A percentile compares a stretch with the other conserved stretches of the same genome.
Conservation (phyloP, 1,284 basidiomycete species). For the Ganoderma sinense region DNA sequence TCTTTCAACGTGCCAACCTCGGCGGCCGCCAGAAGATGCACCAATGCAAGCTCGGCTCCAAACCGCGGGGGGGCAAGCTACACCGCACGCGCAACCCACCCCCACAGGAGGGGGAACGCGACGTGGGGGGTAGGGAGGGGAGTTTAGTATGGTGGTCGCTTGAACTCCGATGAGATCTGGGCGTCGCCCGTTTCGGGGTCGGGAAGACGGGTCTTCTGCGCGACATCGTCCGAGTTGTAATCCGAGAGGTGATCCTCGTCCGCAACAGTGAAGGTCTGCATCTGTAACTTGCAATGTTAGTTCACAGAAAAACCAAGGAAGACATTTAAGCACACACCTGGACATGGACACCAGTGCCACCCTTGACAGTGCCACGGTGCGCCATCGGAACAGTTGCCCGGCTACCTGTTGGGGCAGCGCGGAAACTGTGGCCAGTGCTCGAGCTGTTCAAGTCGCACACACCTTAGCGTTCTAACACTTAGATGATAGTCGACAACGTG, state of each 20-base stretch:
- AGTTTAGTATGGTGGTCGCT: conserved; percentile 36
- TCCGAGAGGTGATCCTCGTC: conserved; percentile 34
- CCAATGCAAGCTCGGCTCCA: neutral
- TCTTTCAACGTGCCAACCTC: neutral
- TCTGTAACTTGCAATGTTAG: conserved; percentile 24
- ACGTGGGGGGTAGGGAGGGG: neutral
- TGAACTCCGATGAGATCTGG: conserved; percentile 38
- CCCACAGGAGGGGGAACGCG: neutral
- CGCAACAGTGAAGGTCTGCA: conserved; percentile 41
- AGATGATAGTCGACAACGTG: conserved; percentile 4
- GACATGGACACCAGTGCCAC: conserved; percentile 53
- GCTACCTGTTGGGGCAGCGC: conserved; percentile 20
- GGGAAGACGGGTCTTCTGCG: conserved; percentile 56
- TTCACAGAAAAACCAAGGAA: neutral
- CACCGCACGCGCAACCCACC: neutral
- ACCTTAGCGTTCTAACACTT: conserved; percentile 29
- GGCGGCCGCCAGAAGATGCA: neutral
- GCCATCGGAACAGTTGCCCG: conserved; percentile 18
- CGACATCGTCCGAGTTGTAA: conserved; percentile 42
- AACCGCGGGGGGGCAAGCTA: neutral
- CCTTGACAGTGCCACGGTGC: conserved; percentile 36
- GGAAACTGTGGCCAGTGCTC: conserved; percentile 37
- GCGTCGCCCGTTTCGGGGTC: conserved; percentile 33
- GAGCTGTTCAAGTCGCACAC: conserved; percentile 44
- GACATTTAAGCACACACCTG: conserved; percentile 46